Percentiles rank a stretch among this genome's conserved stretches.
phyloP scores from a whole-genome alignment of 2,329 filamentous ascomycete species.

The Exserohilum turcica region DNA sequence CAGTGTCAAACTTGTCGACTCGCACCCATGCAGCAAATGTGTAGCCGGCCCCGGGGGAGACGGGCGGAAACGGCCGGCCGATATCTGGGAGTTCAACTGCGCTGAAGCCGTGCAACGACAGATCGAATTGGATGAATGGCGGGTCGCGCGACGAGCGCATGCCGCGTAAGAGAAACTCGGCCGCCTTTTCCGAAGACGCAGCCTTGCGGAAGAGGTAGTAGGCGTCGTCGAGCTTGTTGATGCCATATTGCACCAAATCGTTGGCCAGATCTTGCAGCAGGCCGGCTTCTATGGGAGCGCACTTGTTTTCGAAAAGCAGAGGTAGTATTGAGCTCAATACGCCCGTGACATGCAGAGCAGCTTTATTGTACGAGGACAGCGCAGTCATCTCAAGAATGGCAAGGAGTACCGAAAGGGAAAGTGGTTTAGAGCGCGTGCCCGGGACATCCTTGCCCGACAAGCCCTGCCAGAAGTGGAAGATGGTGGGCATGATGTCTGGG shows the following conservation, averaged over 20 bases:
- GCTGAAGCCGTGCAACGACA: slow-evolving; percentile 84
- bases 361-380: slow-evolving; percentile 47
- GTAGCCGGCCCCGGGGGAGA: slow-evolving; percentile 75
- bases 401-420: slow-evolving; percentile 46
- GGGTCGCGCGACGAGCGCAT: slow-evolving; percentile 76
- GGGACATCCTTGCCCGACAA: slow-evolving; percentile 40
- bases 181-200: slow-evolving; percentile 56
- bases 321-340: slow-evolving; percentile 44
- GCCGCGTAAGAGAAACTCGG: slow-evolving; percentile 75
- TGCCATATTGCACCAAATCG: slow-evolving; percentile 73
- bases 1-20: slow-evolving; percentile 82
- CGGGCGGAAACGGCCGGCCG: slow-evolving; percentile 82
- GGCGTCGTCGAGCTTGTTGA: slow-evolving; percentile 81
- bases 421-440: slow-evolving; percentile 40
- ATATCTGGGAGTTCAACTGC: slow-evolving; percentile 90
- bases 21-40: slow-evolving; percentile 89
- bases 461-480: slow-evolving; percentile 48
- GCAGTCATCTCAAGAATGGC: slow-evolving; percentile 42
- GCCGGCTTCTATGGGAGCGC: slow-evolving; percentile 32
- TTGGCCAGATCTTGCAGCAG: slow-evolving; percentile 70
- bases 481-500: slow-evolving; percentile 47
- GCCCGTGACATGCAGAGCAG: slow-evolving; percentile 45
- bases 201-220: slow-evolving; percentile 72
- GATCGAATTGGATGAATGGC: slow-evolving; percentile 90
- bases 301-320: slow-evolving; percentile 44